phyloP scores from a whole-genome alignment of 805 yeast genomes.

The Yamadazyma sp. region DNA sequence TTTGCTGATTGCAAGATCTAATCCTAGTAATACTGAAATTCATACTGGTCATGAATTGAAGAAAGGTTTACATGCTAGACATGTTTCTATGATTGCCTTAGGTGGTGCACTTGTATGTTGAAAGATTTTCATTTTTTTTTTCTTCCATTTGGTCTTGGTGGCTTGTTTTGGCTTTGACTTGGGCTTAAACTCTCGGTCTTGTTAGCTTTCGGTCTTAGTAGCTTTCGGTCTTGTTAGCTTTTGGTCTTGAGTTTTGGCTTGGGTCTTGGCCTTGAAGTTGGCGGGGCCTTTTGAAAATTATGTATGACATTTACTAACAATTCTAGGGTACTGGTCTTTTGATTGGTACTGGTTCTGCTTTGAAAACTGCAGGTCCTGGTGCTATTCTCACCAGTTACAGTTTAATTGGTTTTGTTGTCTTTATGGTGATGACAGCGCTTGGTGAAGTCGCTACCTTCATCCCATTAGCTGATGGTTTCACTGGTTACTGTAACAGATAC shows the following conservation, averaged over 20 bases:
- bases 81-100: constrained; percentile 70
- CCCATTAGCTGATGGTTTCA: constrained; percentile 64
- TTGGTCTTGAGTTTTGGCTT: no score
- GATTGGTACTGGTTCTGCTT: constrained; percentile 72
- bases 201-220: no score
- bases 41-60: constrained; percentile 47
- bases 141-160: no score
- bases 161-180: constrained; percentile 20
- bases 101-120: constrained; percentile 87
- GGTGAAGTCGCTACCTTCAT: constrained; percentile 70
- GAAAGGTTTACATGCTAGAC: constrained; percentile 51
- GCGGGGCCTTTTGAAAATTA: no score
- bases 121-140: no score
- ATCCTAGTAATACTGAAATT: constrained; percentile 30
- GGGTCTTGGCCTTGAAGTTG: no score
- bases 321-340: no score
- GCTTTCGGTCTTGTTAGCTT: no score
- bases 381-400: constrained; percentile 63
- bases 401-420: constrained; percentile 68
- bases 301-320: no score
- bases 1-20: constrained; percentile 43
- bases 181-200: not conserved
- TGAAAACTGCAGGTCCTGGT: constrained; percentile 70
- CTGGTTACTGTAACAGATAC: constrained; percentile 62
- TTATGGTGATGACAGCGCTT: constrained; percentile 62